Evolutionary conservation across 495 filamentous ascomycete species (phyloP).

Genomic region (Wilcoxina mikolae): DNA sequence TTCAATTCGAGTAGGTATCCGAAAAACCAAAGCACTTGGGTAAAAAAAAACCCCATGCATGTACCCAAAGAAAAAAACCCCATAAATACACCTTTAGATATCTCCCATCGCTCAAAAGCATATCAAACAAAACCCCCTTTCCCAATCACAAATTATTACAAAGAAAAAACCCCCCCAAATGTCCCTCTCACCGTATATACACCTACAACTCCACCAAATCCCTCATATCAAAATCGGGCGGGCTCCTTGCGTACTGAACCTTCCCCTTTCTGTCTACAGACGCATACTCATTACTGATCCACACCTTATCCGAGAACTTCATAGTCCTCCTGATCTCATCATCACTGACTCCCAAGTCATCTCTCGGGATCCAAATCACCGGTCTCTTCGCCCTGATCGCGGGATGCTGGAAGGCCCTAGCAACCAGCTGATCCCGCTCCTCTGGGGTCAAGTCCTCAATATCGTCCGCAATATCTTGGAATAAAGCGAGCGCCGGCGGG

Average conservation of each 20-base stretch:
- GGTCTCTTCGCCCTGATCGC: constrained; percentile 75
- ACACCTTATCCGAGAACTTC: constrained; percentile 50
- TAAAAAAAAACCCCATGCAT: not conserved
- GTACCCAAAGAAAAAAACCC: not conserved
- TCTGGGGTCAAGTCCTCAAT: constrained; percentile 88
- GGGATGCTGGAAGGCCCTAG: constrained; percentile 79
- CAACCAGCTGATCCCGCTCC: constrained; percentile 73
- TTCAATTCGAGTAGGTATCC: too few species aligned
- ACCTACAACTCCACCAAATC: constrained; percentile 69
- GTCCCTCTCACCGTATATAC: not conserved
- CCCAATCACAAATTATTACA: not conserved
- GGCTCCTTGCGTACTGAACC: constrained; percentile 75
- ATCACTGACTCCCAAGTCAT: constrained; percentile 78
- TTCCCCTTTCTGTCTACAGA: constrained; percentile 68
- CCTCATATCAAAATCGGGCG: constrained; percentile 82
- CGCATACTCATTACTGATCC: constrained; percentile 86
- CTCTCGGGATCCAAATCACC: constrained; percentile 85
- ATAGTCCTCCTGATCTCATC: constrained; percentile 74
- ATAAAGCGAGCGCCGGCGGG: constrained; percentile 35
- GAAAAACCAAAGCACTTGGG: too few species aligned
- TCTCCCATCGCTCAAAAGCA: not conserved
- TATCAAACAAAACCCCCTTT: not conserved
- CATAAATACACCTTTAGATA: not conserved
- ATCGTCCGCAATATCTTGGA: constrained; percentile 73
- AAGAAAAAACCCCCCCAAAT: not conserved